Conservation (phyloP, 495 filamentous ascomycete species). For the Lentithecium fluviatile region DNA sequence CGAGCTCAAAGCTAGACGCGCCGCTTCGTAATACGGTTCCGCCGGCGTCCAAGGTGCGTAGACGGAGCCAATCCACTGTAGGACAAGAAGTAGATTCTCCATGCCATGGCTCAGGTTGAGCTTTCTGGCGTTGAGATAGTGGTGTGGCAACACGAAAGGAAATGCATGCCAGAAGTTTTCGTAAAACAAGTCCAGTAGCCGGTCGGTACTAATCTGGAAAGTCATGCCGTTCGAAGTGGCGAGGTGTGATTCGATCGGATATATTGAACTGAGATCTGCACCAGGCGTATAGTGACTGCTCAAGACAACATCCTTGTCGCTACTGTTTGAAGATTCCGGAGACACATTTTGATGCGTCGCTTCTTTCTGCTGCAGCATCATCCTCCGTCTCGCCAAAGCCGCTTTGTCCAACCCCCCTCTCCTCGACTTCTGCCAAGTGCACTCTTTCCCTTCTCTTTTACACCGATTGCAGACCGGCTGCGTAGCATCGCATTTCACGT, state of each 20-base stretch:
- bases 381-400: constrained; percentile 20
- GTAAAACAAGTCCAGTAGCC: constrained; percentile 30
- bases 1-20: constrained; percentile 4
- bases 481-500: constrained; percentile 33
- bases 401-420: constrained; percentile 33
- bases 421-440: constrained; percentile 26
- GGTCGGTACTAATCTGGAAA: constrained; percentile 13
- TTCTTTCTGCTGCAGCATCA: constrained; percentile 22
- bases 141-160: constrained; percentile 20
- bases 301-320: neutral
- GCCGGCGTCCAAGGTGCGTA: constrained; percentile 30
- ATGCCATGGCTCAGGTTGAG: constrained; percentile 11
- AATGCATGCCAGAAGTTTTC: constrained; percentile 22
- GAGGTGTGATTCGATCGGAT: neutral
- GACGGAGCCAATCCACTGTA: constrained; percentile 31
- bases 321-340: constrained; percentile 1
- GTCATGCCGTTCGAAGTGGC: constrained; percentile 2
- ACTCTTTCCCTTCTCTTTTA: constrained; percentile 31
- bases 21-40: constrained; percentile 15
- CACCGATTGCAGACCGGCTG: constrained; percentile 25
- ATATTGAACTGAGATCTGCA: neutral
- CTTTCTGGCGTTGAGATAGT: constrained; percentile 12
- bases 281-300: neutral
- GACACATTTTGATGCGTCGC: constrained; percentile 7
- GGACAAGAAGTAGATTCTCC: constrained; percentile 18